Base-by-base conservation (phyloP, 148 eudicot genomes). In the Vaccinium corymbosum region DNA sequence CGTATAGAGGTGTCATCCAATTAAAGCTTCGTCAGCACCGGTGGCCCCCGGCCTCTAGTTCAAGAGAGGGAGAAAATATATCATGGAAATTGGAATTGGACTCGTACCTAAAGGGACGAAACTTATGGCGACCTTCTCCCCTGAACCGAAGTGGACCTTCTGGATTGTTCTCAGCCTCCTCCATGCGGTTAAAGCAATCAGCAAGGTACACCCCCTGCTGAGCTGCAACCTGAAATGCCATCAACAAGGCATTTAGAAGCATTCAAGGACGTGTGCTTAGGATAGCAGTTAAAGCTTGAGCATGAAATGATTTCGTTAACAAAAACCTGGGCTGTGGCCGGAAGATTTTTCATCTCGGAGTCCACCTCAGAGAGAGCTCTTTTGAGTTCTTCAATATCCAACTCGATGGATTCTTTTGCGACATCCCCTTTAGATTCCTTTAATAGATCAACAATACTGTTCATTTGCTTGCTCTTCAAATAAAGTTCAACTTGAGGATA, bases 401-500 rank as follows among this genome's bases (percentile, higher is more conserved):
- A 83, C 88, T 97, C 94, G 38, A 87, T 75, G 64, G 72, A 62
- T 70, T 87, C 86, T 55, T 82, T 87, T 52, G 55, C 50, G 73
- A 59, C 82, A 87, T 84, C 76, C 13, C 78, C 89, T 51, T 87
- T 70, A 15, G 76, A 68, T 66, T 73, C 62, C 80, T 85, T 79
- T 13, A 87, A 76, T 75, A 87, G 73, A 61, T 87, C 56, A 15
- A 79, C 87, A 79, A 87, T 48, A 56, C 27, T 78, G 66, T 75
- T 61, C 49, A 87, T 22, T 32, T 85, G 61, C 66, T 87, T 71
- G 71, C 10, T 85, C 83, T 87, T 82, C 85, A 84, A 83, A 75
- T 87, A 87, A 6, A 95, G 91, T 78, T 90, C 92, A 17, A 97
- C 92, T 88, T 97, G 99, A 61, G 99, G 99, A 84, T 97, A 97